Conservation (phyloP, 257 asterid genomes). For the Solanum medicagineum region DNA sequence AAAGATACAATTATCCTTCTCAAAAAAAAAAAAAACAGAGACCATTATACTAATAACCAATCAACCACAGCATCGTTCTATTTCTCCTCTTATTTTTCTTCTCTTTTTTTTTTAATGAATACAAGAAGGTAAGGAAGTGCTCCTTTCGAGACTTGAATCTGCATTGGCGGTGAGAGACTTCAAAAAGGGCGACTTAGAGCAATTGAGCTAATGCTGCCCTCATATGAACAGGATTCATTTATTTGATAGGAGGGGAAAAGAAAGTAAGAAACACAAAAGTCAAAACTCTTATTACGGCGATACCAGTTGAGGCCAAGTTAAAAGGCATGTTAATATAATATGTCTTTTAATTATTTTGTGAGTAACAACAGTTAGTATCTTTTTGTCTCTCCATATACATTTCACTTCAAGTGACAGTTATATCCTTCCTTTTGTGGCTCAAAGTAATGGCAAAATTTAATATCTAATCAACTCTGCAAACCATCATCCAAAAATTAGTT, state of each 20-base stretch:
- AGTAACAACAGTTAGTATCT: not conserved
- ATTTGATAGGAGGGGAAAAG: not conserved
- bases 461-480: not conserved
- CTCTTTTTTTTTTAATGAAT: not conserved
- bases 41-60: not conserved
- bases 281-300: not conserved
- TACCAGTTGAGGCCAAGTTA: not conserved
- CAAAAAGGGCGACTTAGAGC: not conserved
- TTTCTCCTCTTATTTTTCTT: not conserved
- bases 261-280: not conserved
- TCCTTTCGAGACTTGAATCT: not conserved
- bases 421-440: not conserved
- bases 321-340: not conserved
- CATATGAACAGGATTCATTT: not conserved
- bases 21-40: not conserved
- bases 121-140: not conserved
- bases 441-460: not conserved
- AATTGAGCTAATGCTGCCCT: not conserved
- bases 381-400: not conserved
- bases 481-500: not conserved
- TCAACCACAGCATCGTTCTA: not conserved
- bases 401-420: not conserved
- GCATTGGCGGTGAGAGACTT: not conserved
- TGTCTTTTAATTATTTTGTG: not conserved
- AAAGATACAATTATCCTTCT: not conserved